Conservation (phyloP, 768 basidiomycete species). For the Dioszegia crocea region DNA sequence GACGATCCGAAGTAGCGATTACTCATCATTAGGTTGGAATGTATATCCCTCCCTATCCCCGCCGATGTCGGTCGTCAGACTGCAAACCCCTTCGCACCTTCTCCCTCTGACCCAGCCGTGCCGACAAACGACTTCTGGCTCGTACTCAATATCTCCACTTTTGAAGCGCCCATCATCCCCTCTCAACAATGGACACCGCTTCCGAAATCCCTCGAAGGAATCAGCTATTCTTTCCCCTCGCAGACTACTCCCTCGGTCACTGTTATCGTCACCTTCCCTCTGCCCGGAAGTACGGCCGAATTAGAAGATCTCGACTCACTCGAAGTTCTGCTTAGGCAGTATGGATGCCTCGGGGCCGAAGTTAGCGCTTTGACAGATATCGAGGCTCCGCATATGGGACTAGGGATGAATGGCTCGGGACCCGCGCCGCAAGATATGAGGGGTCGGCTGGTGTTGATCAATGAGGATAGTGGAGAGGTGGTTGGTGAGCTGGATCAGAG, state of each 20-base stretch:
- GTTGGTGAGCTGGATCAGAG: slow-evolving; percentile 64
- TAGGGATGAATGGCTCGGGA: not conserved
- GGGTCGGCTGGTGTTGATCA: slow-evolving; percentile 66
- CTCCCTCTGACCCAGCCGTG: slow-evolving; percentile 34
- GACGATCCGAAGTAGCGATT: not conserved
- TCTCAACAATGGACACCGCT: slow-evolving; percentile 54
- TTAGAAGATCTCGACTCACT: slow-evolving; percentile 57
- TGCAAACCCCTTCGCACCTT: slow-evolving; percentile 45
- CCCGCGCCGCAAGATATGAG: slow-evolving; percentile 38
- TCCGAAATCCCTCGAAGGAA: slow-evolving; percentile 30
- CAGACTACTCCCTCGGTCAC: slow-evolving; percentile 47
- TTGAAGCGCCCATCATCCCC: slow-evolving; percentile 64
- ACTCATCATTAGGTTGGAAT: slow-evolving; percentile 56
- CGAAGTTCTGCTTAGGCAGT: slow-evolving; percentile 65
- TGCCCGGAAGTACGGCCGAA: slow-evolving; percentile 48
- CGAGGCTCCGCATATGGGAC: slow-evolving; percentile 13
- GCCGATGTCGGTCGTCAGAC: slow-evolving; percentile 38
- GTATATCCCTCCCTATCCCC: slow-evolving; percentile 56
- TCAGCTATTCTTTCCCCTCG: slow-evolving; percentile 46
- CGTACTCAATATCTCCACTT: slow-evolving; percentile 57
- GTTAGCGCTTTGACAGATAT: slow-evolving; percentile 23
- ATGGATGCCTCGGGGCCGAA: slow-evolving; percentile 50
- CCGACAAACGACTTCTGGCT: slow-evolving; percentile 63
- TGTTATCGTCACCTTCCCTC: slow-evolving; percentile 43
- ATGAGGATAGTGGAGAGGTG: slow-evolving; percentile 68